Percentiles rank a stretch among this genome's conserved stretches.
Conservation (phyloP, 2,329 filamentous ascomycete genomes). For the Fusarium sp. region DNA sequence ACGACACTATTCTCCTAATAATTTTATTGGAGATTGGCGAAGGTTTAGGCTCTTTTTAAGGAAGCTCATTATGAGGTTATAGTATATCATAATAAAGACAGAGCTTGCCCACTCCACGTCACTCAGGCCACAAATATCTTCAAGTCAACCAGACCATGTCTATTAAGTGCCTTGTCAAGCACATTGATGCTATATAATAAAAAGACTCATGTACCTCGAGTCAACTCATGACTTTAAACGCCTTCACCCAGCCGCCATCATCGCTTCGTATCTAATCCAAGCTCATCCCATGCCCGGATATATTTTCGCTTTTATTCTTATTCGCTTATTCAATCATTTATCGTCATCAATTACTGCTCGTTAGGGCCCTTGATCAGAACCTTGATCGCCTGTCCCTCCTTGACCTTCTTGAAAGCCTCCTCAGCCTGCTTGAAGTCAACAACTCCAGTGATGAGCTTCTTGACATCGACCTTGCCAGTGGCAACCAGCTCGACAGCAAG, state of each 20-base stretch:
- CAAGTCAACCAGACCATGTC: slow-evolving; percentile 13
- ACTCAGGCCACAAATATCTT: background rate
- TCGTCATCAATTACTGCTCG: slow-evolving; percentile 56
- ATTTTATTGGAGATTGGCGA: background rate
- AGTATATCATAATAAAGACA: too few species aligned
- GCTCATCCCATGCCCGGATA: background rate
- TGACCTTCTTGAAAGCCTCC: slow-evolving; percentile 87
- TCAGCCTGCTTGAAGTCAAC: slow-evolving; percentile 87
- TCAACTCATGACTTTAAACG: slow-evolving; percentile 23
- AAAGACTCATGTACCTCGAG: slow-evolving; percentile 5
- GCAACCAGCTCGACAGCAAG: slow-evolving; percentile 82
- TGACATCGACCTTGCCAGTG: slow-evolving; percentile 79
- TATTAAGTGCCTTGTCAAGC: slow-evolving; percentile 6
- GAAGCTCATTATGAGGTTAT: too few species aligned
- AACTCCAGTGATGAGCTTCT: slow-evolving; percentile 81
- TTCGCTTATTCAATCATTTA: slow-evolving; percentile 14
- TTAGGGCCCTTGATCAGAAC: slow-evolving; percentile 75
- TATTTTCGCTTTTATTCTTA: slow-evolving; percentile 3
- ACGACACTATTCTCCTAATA: background rate
- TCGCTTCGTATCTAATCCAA: slow-evolving; percentile 1
- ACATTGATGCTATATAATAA: slow-evolving; percentile 6
- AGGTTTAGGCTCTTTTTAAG: background rate
- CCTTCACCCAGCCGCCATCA: slow-evolving; percentile 14
- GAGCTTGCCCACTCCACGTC: too few species aligned
- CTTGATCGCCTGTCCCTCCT: slow-evolving; percentile 82